A percentile compares a stretch with the other conserved stretches of the same genome.
Conservation (phyloP, 331 rosid species). For the Saraca asoca region DNA sequence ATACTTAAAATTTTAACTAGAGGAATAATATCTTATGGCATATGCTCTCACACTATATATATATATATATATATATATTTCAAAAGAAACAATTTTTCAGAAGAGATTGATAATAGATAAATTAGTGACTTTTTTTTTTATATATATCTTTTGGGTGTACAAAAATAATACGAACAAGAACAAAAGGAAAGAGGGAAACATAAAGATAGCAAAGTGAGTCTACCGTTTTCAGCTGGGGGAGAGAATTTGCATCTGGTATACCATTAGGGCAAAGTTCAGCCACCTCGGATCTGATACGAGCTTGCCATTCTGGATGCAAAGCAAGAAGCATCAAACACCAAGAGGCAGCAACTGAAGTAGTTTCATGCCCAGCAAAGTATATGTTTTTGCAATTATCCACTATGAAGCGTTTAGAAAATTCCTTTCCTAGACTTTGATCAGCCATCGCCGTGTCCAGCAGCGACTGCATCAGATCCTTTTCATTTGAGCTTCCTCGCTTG, state of each 20-base stretch:
- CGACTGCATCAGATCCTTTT: slow-evolving; percentile 76
- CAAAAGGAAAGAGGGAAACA: too few relatives aligned
- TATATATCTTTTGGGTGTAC: too few relatives aligned
- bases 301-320: slow-evolving; percentile 79
- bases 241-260: slow-evolving; percentile 46
- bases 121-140: too few relatives aligned
- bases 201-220: too few relatives aligned
- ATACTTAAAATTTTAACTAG: too few relatives aligned
- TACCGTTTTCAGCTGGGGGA: slow-evolving; percentile 69
- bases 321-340: slow-evolving; percentile 94
- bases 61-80: too few relatives aligned
- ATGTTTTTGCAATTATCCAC: slow-evolving; percentile 94
- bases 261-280: slow-evolving; percentile 65
- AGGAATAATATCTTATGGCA: too few relatives aligned
- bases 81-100: too few relatives aligned
- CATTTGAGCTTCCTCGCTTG: slow-evolving; percentile 37
- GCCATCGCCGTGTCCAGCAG: slow-evolving; percentile 59
- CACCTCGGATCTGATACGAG: slow-evolving; percentile 60
- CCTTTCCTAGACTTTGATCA: slow-evolving; percentile 51
- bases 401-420: slow-evolving; percentile 61
- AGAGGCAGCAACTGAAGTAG: slow-evolving; percentile 79
- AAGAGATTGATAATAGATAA: too few relatives aligned
- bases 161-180: too few relatives aligned
- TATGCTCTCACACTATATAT: too few relatives aligned
- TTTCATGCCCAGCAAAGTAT: slow-evolving; percentile 96